phyloP scores from a whole-genome alignment of 2,329 filamentous ascomycete species.

The Anthostomella pinea region DNA sequence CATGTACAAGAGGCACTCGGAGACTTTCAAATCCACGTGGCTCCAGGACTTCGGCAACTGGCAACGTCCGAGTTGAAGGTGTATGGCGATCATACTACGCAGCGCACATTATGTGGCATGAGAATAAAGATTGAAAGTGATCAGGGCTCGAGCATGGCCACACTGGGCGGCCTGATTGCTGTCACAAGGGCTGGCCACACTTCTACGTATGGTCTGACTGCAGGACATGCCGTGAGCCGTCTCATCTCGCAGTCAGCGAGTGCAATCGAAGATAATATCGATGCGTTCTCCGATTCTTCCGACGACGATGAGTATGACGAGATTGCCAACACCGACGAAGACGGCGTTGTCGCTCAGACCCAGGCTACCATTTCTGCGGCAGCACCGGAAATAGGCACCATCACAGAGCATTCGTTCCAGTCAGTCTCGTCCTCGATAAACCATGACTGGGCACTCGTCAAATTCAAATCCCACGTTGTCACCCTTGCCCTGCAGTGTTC shows the following conservation, averaged over 20 bases:
- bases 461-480: not conserved
- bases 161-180: slow-evolving; percentile 7
- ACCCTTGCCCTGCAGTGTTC: not conserved
- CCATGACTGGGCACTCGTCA: slow-evolving; percentile 8
- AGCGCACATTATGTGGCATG: not conserved
- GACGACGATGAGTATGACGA: not conserved
- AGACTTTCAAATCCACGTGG: slow-evolving; percentile 4
- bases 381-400: slow-evolving; percentile 1
- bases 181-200: not conserved
- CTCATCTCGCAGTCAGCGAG: too few species aligned
- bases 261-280: too few species aligned
- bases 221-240: slow-evolving; percentile 5
- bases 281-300: slow-evolving; percentile 2
- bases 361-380: too few species aligned
- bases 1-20: slow-evolving; percentile 5
- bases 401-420: slow-evolving; percentile 8
- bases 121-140: slow-evolving; percentile 1
- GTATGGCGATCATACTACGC: not conserved
- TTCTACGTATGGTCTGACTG: slow-evolving; percentile 6
- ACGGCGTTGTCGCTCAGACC: too few species aligned
- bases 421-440: not conserved
- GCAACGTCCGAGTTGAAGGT: slow-evolving; percentile 2
- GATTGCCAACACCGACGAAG: not conserved
- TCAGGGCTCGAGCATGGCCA: slow-evolving; percentile 1
- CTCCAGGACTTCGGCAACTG: slow-evolving; percentile 6